A percentile compares a stretch with the other conserved stretches of the same genome.
phyloP scores from a whole-genome alignment of 192 early-diverging fungal genomes.

The Coemansia sp. region DNA sequence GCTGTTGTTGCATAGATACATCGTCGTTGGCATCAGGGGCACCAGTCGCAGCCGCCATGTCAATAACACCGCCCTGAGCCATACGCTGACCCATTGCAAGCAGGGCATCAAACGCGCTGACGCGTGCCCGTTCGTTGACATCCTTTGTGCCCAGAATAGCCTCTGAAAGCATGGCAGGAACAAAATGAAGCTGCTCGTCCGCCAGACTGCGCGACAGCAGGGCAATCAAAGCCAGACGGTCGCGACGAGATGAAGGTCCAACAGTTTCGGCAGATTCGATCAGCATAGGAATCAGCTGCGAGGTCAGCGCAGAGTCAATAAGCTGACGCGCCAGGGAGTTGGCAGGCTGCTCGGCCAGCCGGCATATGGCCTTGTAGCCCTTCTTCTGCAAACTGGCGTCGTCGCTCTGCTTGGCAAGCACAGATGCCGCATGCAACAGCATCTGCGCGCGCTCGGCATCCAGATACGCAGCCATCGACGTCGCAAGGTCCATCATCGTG shows the following conservation, averaged over 20 bases:
- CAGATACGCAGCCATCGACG: slow-evolving; percentile 72
- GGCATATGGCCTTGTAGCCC: slow-evolving; percentile 84
- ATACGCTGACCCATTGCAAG: slow-evolving; percentile 91
- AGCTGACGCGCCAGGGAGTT: slow-evolving; percentile 36
- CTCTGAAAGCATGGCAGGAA: slow-evolving; percentile 86
- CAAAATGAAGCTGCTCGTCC: slow-evolving; percentile 73
- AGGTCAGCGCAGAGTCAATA: slow-evolving; percentile 47
- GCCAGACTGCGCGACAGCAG: slow-evolving; percentile 65
- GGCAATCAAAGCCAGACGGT: slow-evolving; percentile 72
- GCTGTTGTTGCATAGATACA: slow-evolving; percentile 17
- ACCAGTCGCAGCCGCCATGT: slow-evolving; percentile 38
- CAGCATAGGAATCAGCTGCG: slow-evolving; percentile 73
- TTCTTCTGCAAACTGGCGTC: slow-evolving; percentile 90
- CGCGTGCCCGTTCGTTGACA: slow-evolving; percentile 82
- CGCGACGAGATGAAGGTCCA: slow-evolving; percentile 73
- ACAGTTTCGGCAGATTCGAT: slow-evolving; percentile 69
- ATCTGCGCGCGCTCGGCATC: slow-evolving; percentile 67
- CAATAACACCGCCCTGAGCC: slow-evolving; percentile 64
- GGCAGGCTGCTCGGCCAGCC: slow-evolving; percentile 39
- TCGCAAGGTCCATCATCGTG: slow-evolving; percentile 85
- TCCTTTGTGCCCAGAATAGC: slow-evolving; percentile 94
- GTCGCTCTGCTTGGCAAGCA: slow-evolving; percentile 56
- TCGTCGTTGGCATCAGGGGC: slow-evolving; percentile 19
- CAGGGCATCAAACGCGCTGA: slow-evolving; percentile 78
- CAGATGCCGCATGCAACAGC: slow-evolving; percentile 52